A percentile compares a stretch with the other conserved stretches of the same genome.
These are phyloP conservation scores for Oryza officinalis DNA, from an alignment of 176 grass and related monocot species.

Conservation along the genomic window DNA sequence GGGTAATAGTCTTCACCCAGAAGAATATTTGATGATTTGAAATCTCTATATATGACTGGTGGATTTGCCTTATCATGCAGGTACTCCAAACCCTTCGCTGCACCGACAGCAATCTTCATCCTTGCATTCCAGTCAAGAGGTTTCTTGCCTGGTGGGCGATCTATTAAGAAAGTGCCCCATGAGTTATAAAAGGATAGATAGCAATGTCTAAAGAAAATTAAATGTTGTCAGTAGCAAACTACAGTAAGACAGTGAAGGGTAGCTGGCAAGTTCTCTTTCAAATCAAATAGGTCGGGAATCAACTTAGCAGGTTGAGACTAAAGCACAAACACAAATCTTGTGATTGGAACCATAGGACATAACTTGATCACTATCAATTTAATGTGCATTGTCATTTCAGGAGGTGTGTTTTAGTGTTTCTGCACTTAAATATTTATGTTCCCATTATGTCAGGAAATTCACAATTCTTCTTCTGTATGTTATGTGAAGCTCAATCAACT, in stretches of 20 bases:
- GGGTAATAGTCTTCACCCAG: conserved; percentile 79
- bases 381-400: conserved; percentile 23
- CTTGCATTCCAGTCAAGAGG: conserved; percentile 92
- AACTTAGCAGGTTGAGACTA: conserved; percentile 25
- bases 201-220: conserved; percentile 12
- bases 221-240: background rate
- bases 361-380: background rate
- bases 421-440: conserved; percentile 6
- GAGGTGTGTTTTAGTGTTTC: conserved; percentile 5
- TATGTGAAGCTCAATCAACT: background rate
- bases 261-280: background rate
- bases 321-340: conserved; percentile 14
- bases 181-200: conserved; percentile 37
- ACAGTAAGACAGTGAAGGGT: background rate
- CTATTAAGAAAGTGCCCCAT: conserved; percentile 40
- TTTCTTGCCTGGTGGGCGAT: conserved; percentile 68
- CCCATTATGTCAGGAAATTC: conserved; percentile 25
- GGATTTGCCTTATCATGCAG: conserved; percentile 93
- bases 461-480: background rate
- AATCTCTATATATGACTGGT: conserved; percentile 97
- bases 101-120: conserved; percentile 94
- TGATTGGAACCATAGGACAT: conserved; percentile 5
- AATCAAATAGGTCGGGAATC: conserved; percentile 16
- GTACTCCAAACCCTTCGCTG: conserved; percentile 92
- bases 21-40: conserved; percentile 98